A percentile compares a stretch with the other conserved stretches of the same genome.
phyloP scores from a whole-genome alignment of 176 grass and related monocot species.

The Oryza australiensis region DNA sequence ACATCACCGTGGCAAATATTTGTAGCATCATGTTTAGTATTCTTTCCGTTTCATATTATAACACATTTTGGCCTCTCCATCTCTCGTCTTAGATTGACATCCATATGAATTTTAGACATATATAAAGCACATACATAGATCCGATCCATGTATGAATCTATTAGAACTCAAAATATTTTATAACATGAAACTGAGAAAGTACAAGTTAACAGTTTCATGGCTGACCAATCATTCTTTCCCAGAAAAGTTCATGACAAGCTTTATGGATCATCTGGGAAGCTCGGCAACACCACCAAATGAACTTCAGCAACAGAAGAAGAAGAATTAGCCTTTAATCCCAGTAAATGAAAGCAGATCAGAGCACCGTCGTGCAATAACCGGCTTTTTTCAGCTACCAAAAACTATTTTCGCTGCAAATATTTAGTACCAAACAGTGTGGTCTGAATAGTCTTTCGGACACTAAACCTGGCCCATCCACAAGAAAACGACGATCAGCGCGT shows the following conservation, averaged over 20 bases:
- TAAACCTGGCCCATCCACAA: neutral
- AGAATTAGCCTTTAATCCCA: conserved; percentile 14
- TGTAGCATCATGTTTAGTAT: neutral
- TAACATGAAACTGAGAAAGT: no score
- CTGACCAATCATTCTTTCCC: neutral
- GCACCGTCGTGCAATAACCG: neutral
- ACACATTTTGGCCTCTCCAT: no score
- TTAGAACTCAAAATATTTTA: no score
- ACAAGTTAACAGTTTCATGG: neutral
- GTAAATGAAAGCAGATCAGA: neutral
- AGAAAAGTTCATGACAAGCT: neutral
- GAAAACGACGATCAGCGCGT: conserved; percentile 21
- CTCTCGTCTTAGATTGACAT: no score
- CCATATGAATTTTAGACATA: no score
- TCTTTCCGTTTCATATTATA: no score
- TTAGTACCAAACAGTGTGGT: conserved; percentile 18
- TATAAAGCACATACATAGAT: no score
- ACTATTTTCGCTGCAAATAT: neutral
- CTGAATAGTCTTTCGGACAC: neutral
- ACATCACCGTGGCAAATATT: neutral
- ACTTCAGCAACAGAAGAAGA: conserved; percentile 5
- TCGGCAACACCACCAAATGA: neutral
- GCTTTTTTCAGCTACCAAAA: conserved; percentile 27
- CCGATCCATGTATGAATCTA: no score
- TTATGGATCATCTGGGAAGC: neutral